These are phyloP conservation scores for Lactifluus echinatus DNA, from an alignment of 768 basidiomycete species.

Conservation along the genomic window DNA sequence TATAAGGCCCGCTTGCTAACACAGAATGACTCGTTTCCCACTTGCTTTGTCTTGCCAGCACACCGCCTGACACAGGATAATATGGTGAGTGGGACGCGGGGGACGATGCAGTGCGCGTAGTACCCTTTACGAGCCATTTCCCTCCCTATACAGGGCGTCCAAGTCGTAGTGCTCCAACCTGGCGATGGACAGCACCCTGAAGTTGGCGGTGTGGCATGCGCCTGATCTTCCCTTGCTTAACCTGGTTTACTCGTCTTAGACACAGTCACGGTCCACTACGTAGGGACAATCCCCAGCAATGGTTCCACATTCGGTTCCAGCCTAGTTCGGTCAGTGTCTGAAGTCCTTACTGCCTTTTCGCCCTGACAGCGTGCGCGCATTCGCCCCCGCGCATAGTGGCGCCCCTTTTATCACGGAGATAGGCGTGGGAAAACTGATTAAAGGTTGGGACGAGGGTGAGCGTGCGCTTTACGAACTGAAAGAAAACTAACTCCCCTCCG, in stretches of 20 bases:
- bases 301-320: conserved; percentile 68
- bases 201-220: conserved; percentile 46
- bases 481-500: background rate
- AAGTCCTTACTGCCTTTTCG: background rate
- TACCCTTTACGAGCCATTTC: background rate
- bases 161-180: conserved; percentile 42
- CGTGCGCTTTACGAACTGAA: background rate
- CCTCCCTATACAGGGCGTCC: conserved; percentile 50
- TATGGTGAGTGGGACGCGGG: background rate
- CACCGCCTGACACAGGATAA: background rate
- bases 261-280: conserved; percentile 67
- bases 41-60: background rate
- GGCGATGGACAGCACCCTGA: conserved; percentile 67
- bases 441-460: conserved; percentile 82
- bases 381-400: conserved; percentile 31
- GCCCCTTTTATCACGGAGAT: conserved; percentile 59
- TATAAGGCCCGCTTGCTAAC: background rate
- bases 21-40: too few species aligned
- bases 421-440: conserved; percentile 74
- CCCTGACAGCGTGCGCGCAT: background rate
- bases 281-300: conserved; percentile 50
- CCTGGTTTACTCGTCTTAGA: conserved; percentile 34
- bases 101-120: too few species aligned
- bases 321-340: conserved; percentile 48
- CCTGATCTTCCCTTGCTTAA: background rate